Conservation (phyloP, 176 grass and related monocot genomes). For the Carex pumila region DNA sequence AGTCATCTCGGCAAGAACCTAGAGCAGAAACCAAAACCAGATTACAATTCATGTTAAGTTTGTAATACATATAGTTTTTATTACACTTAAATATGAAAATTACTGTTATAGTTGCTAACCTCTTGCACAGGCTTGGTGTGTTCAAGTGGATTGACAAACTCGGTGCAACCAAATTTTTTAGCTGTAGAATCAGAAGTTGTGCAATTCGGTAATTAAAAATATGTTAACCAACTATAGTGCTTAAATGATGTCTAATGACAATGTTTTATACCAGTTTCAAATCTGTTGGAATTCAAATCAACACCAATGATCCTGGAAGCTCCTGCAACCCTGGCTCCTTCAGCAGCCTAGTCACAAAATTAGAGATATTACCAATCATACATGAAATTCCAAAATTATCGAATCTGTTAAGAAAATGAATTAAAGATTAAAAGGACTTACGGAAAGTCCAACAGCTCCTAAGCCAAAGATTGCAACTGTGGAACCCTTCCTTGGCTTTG, state of each 20-base stretch:
- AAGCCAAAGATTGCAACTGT: slow-evolving; percentile 69
- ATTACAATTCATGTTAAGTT: not conserved
- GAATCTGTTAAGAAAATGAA: not conserved
- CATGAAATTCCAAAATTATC: not conserved
- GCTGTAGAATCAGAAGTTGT: slow-evolving; percentile 27
- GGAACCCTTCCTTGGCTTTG: slow-evolving; percentile 56
- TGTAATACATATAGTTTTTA: not conserved
- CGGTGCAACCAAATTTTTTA: slow-evolving; percentile 76
- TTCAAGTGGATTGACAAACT: slow-evolving; percentile 76
- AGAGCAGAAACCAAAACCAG: not conserved
- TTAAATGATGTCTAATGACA: not conserved
- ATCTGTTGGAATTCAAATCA: slow-evolving; percentile 68
- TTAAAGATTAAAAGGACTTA: slow-evolving; percentile 18
- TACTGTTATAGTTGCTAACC: slow-evolving; percentile 14
- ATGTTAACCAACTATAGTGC: no score
- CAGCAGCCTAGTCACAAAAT: slow-evolving; percentile 49
- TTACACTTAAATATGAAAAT: not conserved
- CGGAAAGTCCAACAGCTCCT: slow-evolving; percentile 77
- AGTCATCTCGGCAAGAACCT: slow-evolving; percentile 79
- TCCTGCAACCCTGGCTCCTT: slow-evolving; percentile 64
- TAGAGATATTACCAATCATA: not conserved
- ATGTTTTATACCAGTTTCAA: slow-evolving; percentile 41
- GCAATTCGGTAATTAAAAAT: not conserved
- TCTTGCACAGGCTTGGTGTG: slow-evolving; percentile 66
- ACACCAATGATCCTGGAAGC: slow-evolving; percentile 89